Conservation (phyloP, 805 yeast species). For the Candida odintsovae region DNA sequence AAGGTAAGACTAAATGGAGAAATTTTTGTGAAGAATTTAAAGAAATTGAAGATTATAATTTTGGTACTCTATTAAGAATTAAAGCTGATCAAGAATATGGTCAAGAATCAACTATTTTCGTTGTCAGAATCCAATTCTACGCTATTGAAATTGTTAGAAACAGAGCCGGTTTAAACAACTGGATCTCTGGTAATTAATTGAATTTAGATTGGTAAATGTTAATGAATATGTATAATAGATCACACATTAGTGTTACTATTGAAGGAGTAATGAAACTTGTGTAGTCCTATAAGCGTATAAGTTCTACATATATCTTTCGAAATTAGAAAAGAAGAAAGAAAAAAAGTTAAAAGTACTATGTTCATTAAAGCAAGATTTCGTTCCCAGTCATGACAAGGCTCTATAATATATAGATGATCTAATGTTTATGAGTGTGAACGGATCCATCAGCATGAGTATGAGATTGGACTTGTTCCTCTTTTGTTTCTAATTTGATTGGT, state of each 20-base stretch:
- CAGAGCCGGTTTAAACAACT: conserved; percentile 84
- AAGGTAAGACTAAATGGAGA: conserved; percentile 91
- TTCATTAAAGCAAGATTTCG: neutral
- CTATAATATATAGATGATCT: neutral
- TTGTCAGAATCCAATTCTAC: conserved; percentile 88
- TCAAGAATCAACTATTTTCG: conserved; percentile 82
- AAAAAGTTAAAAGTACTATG: neutral
- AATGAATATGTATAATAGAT: neutral
- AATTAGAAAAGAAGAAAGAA: too few species aligned
- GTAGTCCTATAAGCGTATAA: too few species aligned
- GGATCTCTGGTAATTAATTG: conserved; percentile 40
- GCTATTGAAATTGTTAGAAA: conserved; percentile 95
- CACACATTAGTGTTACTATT: too few species aligned
- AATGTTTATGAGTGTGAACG: conserved; percentile 23
- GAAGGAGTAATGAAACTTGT: too few species aligned
- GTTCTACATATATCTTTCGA: too few species aligned
- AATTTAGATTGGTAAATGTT: neutral
- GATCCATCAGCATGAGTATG: conserved; percentile 24
- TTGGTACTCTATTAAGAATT: conserved; percentile 89
- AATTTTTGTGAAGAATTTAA: conserved; percentile 77
- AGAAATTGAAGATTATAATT: conserved; percentile 84
- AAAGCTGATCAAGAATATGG: conserved; percentile 67
- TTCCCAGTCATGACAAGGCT: neutral
- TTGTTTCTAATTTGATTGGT: neutral
- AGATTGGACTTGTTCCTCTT: conserved; percentile 12